Evolutionary conservation across 331 rosid species (phyloP).

Genomic region (Pyracantha coccinea): DNA sequence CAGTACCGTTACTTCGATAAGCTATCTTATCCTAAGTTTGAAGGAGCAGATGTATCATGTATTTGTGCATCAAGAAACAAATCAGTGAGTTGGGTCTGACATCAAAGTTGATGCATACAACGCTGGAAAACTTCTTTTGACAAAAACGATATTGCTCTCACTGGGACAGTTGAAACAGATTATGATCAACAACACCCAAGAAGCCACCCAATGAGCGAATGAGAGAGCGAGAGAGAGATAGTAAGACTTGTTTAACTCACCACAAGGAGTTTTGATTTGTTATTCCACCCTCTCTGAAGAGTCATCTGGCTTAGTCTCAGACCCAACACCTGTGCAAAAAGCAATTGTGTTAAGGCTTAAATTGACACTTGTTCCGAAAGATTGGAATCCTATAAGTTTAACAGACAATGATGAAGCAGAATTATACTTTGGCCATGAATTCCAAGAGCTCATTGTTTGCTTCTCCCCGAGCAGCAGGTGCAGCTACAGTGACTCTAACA

Average conservation of each 20-base stretch:
- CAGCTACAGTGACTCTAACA: constrained; percentile 93
- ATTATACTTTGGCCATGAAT: constrained; percentile 88
- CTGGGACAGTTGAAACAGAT: background rate
- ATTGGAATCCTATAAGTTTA: background rate
- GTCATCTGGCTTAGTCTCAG: constrained; percentile 98
- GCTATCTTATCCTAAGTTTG: background rate
- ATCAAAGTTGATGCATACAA: background rate
- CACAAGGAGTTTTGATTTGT: constrained; percentile 97
- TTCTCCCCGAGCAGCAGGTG: constrained; percentile 98
- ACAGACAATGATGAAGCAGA: constrained; percentile 1
- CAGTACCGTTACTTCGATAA: background rate
- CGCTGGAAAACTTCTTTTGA: background rate
- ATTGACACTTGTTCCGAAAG: background rate
- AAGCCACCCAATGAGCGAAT: background rate
- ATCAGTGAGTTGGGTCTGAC: background rate
- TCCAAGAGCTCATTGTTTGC: constrained; percentile 97
- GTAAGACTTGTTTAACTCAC: constrained; percentile 36
- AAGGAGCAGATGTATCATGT: background rate
- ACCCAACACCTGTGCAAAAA: constrained; percentile 57
- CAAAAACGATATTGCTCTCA: background rate
- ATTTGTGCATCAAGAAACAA: background rate
- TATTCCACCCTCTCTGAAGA: constrained; percentile 99
- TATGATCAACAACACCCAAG: background rate
- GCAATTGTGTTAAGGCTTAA: background rate
- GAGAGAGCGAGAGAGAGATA: background rate